These are phyloP conservation scores for Sporisorium reilianum DNA, from an alignment of 1,284 basidiomycete genomes.

Conservation along the genomic window DNA sequence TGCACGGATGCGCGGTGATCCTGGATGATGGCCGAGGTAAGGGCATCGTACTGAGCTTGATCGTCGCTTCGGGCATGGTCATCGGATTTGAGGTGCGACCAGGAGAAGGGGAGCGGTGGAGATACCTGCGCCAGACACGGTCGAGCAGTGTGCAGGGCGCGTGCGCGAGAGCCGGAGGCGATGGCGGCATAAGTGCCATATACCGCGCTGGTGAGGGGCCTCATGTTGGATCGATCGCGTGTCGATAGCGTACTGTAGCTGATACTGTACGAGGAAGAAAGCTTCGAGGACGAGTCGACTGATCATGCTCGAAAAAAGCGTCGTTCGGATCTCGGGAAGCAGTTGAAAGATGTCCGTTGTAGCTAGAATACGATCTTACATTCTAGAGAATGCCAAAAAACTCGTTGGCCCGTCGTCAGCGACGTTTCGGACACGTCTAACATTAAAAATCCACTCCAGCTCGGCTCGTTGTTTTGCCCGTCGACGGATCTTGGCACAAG, in stretches of 20 bases:
- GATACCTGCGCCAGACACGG: slow-evolving; percentile 36
- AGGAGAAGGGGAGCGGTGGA: slow-evolving; percentile 35
- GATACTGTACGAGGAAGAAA: not conserved
- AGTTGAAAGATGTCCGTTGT: no score
- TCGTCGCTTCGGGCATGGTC: slow-evolving; percentile 16
- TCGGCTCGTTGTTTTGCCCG: no score
- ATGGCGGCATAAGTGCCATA: slow-evolving; percentile 6
- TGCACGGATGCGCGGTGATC: slow-evolving; percentile 33
- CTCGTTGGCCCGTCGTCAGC: no score
- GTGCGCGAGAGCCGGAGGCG: slow-evolving; percentile 17
- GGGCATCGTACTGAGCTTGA: not conserved
- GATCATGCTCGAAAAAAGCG: not conserved
- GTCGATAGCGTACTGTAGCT: not conserved
- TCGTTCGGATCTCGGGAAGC: not conserved
- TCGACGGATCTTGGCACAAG: no score
- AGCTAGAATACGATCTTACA: not conserved
- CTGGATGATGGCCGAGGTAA: slow-evolving; percentile 4
- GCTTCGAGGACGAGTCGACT: not conserved
- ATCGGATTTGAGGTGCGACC: slow-evolving; percentile 37
- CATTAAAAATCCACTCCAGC: no score
- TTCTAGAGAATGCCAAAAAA: no score
- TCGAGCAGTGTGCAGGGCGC: slow-evolving; percentile 15
- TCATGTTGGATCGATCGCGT: no score
- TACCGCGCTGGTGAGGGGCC: slow-evolving; percentile 7
- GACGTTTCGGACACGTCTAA: no score